Evolutionary conservation across 352 stramenopile genomes (phyloP).

Genomic region (Phytophthora idaei): DNA sequence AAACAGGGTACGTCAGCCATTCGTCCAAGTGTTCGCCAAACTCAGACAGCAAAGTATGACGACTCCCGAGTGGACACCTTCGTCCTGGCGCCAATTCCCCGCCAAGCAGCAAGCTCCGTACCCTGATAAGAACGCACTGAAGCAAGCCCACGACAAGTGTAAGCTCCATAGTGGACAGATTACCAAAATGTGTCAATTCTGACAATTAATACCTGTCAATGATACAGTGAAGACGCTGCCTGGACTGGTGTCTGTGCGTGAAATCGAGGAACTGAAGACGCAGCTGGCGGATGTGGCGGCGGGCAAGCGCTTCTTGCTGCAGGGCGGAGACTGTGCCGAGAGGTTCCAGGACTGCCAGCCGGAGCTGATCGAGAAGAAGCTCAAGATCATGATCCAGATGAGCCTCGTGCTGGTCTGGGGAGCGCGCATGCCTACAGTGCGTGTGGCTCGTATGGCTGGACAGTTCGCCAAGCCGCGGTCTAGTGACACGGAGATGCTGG

Average conservation of each 20-base stretch:
- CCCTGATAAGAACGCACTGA: conserved; percentile 71
- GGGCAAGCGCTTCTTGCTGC: conserved; percentile 97
- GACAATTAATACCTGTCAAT: conserved; percentile 1
- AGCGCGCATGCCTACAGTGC: conserved; percentile 95
- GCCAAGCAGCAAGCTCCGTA: conserved; percentile 87
- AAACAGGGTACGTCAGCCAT: conserved; percentile 20
- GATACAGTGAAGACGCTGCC: conserved; percentile 77
- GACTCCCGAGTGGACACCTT: conserved; percentile 55
- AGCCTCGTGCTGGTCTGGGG: conserved; percentile 97
- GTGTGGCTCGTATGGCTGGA: conserved; percentile 96
- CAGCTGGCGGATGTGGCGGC: conserved; percentile 93
- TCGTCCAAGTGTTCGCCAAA: conserved; percentile 18
- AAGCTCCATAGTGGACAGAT: conserved; percentile 12
- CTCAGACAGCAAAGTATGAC: conserved; percentile 4
- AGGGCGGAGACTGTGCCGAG: conserved; percentile 98
- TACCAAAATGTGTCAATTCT: conserved; percentile 4
- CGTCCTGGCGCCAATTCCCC: conserved; percentile 79
- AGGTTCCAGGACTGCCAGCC: conserved; percentile 93
- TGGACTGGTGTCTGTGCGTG: conserved; percentile 96
- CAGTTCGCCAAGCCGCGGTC: conserved; percentile 99
- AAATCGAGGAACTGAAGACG: conserved; percentile 93
- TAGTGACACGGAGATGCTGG: conserved; percentile 93
- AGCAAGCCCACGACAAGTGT: conserved; percentile 73
- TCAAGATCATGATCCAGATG: conserved; percentile 98
- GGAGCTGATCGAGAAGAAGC: conserved; percentile 90